Conservation (phyloP, 257 asterid genomes). For the Gentiana straminea region DNA sequence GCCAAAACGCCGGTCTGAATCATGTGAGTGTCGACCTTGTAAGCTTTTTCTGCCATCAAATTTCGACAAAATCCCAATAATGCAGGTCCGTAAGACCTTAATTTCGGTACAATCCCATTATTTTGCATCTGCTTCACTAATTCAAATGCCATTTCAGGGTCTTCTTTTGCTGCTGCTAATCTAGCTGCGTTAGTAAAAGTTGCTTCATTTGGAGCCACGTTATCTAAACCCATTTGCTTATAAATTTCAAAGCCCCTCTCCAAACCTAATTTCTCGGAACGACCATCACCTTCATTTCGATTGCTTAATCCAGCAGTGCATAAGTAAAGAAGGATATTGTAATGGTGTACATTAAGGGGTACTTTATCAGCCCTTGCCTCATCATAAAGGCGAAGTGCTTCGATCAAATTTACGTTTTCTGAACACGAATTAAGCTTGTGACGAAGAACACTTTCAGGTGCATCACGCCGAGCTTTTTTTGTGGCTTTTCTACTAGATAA, state of each 20-base stretch:
- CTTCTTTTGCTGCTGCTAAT: conserved; percentile 74
- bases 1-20: conserved; percentile 45
- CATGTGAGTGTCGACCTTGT: conserved; percentile 83
- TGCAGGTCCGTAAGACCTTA: conserved; percentile 93
- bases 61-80: conserved; percentile 66
- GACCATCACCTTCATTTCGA: conserved; percentile 16
- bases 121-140: conserved; percentile 70
- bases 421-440: conserved; percentile 59
- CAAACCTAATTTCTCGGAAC: conserved; percentile 20
- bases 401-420: conserved; percentile 36
- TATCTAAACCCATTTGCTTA: conserved; percentile 53
- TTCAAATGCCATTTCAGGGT: conserved; percentile 75
- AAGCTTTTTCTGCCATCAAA: conserved; percentile 66
- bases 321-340: conserved; percentile 70
- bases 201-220: conserved; percentile 74
- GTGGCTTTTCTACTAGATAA: conserved; percentile 17
- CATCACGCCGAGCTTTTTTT: conserved; percentile 32
- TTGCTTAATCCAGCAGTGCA: conserved; percentile 31
- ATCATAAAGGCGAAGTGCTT: conserved; percentile 63
- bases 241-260: conserved; percentile 74
- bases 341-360: conserved; percentile 47
- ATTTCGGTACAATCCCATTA: conserved; percentile 49
- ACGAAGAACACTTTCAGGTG: conserved; percentile 50
- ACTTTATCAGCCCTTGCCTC: conserved; percentile 54
- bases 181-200: conserved; percentile 87